A percentile compares a stretch with the other conserved stretches of the same genome.
Conservation (phyloP, 2,329 filamentous ascomycete genomes). For the Botrytis porri region DNA sequence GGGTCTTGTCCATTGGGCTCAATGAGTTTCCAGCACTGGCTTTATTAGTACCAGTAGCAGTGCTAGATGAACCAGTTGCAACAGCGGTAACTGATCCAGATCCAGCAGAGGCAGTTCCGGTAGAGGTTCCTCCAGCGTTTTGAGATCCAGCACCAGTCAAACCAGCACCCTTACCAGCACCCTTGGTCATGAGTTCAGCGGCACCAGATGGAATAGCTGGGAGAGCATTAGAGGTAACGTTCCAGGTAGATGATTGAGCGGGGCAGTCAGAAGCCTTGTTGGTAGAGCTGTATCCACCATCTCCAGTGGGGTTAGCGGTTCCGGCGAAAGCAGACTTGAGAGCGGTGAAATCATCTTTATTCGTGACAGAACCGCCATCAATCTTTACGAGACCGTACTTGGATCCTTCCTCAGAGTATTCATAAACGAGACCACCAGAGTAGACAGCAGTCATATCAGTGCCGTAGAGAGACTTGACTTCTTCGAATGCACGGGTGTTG, state of each 20-base stretch:
- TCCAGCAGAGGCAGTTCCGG: slow-evolving; percentile 33
- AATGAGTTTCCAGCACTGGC: slow-evolving; percentile 22
- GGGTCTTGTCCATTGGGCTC: slow-evolving; percentile 22
- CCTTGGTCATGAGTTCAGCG: slow-evolving; percentile 43
- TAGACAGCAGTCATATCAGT: slow-evolving; percentile 82
- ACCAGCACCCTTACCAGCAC: slow-evolving; percentile 47
- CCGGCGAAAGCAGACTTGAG: slow-evolving; percentile 46
- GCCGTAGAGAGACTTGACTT: slow-evolving; percentile 77
- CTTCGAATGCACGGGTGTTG: slow-evolving; percentile 77
- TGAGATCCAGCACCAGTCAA: slow-evolving; percentile 39
- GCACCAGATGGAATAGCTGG: slow-evolving; percentile 48
- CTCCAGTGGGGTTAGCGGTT: slow-evolving; percentile 47
- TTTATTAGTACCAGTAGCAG: slow-evolving; percentile 8
- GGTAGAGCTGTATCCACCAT: slow-evolving; percentile 49
- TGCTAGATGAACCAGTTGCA: slow-evolving; percentile 17
- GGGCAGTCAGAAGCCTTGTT: slow-evolving; percentile 45
- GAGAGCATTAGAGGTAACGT: slow-evolving; percentile 46
- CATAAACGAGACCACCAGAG: slow-evolving; percentile 94
- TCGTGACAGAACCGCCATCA: slow-evolving; percentile 38
- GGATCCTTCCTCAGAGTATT: slow-evolving; percentile 80
- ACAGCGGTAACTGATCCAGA: slow-evolving; percentile 31
- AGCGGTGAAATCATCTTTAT: slow-evolving; percentile 46
- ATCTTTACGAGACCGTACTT: slow-evolving; percentile 58
- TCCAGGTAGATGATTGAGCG: slow-evolving; percentile 45
- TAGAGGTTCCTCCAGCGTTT: slow-evolving; percentile 33